Base-by-base conservation (phyloP, 148 eudicot genomes). In the Silene uniflora region DNA sequence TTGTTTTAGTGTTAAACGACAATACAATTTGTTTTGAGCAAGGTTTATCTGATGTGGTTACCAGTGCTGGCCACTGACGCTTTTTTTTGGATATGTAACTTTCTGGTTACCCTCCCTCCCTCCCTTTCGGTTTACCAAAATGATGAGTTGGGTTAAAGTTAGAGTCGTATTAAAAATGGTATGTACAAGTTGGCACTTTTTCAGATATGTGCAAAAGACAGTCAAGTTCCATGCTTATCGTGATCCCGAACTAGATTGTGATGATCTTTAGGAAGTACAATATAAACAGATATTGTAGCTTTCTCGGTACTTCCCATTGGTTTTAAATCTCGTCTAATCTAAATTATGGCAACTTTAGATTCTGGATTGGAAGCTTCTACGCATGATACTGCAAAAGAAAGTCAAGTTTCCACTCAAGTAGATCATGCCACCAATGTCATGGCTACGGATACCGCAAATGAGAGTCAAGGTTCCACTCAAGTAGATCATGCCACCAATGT, bases 331-430 rank as follows among this genome's bases (percentile, higher is more conserved):
- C 24, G 54, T 71, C 71, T 70, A 18, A 73, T 74, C 29, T 21
- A 0, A 27, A 69, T 46, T 47, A 32, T 63, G 75, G 55, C 55
- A 19, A 18, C 27, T 71, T 35, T 67, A 71, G 83, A 65, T 54
- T 61, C 77, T 16, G 54, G 47, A 54, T n/a, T 46, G 47, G 61
- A 25, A 69, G 64, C 75, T 46, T 59, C 81, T 29, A 35, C 62
- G 47, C 44, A 24, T 54, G 71, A 72, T 52, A 23, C 82, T 70
- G 60, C 47, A 39, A 76, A 72, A 29, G 77, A 76, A 47, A 49
- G 42, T 59, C 69, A 13, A 47, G 62, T 71, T 62, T 13, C 70
- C 74, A 4, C 61, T 19, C 55, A 16, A 42, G 61, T 23, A 12
- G 29, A 46, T 62, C 35, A 32, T 62, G 62, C 52, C 44, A 25